Evolutionary conservation across 139 green algal genomes (phyloP).

Genomic region (Desmodesmus armatus): DNA sequence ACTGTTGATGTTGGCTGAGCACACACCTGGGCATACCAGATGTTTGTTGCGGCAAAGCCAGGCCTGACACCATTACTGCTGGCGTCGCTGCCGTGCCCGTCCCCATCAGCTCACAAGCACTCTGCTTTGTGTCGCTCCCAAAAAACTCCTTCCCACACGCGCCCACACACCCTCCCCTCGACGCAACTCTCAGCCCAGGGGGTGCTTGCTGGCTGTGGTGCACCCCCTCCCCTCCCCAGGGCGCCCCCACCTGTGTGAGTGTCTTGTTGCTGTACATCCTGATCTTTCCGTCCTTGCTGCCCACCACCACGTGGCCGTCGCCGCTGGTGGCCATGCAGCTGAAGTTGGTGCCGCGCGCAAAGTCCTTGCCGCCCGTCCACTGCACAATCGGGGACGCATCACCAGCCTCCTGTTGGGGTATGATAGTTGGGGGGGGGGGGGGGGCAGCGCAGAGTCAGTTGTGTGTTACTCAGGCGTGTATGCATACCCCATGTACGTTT

Average conservation of each 20-base stretch:
- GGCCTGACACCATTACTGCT: no score
- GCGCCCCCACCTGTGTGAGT: conserved; percentile 56
- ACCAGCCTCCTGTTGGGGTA: conserved; percentile 51
- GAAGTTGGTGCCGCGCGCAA: conserved; percentile 86
- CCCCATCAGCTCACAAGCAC: no score
- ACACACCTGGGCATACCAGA: no score
- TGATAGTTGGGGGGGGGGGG: no score
- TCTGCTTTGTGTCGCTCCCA: not conserved
- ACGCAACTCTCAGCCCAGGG: not conserved
- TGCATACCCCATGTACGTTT: no score
- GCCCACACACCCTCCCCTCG: not conserved
- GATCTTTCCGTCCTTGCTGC: conserved; percentile 87
- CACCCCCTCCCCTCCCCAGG: not conserved
- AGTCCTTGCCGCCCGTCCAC: conserved; percentile 92
- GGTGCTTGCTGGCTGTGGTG: not conserved
- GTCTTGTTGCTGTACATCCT: conserved; percentile 91
- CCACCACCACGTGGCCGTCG: conserved; percentile 91
- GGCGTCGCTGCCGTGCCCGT: no score
- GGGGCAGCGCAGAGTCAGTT: no score
- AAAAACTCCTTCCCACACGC: not conserved
- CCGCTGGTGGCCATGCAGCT: conserved; percentile 84
- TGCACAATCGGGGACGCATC: conserved; percentile 57
- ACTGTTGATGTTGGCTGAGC: no score
- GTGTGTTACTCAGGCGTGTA: no score
- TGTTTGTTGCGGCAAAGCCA: no score